Percentiles rank a stretch among this genome's conserved stretches.
Evolutionary conservation across 768 basidiomycete genomes (phyloP).

Genomic region (Imleria badia): DNA sequence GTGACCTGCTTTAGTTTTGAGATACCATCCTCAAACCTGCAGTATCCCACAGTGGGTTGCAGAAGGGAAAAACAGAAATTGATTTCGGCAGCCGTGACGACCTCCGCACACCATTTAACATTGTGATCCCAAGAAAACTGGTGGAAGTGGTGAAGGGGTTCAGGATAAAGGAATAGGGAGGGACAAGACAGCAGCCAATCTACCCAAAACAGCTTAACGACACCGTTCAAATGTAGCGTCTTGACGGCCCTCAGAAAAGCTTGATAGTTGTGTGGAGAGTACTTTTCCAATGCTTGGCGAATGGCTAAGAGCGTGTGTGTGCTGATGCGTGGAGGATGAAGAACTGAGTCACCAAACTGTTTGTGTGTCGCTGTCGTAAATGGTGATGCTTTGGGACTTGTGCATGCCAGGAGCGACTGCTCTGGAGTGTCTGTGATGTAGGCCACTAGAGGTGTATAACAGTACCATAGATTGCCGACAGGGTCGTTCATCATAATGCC

Average conservation of each 20-base stretch:
- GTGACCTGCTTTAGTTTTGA: too few species aligned
- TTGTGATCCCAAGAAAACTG: too few species aligned
- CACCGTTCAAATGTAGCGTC: not conserved
- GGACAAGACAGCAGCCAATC: not conserved
- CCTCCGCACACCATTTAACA: too few species aligned
- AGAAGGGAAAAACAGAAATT: not conserved
- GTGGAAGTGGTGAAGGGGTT: not conserved
- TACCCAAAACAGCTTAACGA: not conserved
- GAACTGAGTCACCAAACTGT: not conserved
- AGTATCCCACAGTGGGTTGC: not conserved
- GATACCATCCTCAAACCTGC: not conserved
- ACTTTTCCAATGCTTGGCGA: not conserved
- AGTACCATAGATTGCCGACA: slow-evolving; percentile 11
- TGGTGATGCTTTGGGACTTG: not conserved
- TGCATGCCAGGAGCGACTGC: not conserved
- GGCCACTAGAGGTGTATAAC: slow-evolving; percentile 29
- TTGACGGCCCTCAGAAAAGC: not conserved
- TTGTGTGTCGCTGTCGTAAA: not conserved
- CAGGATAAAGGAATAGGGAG: not conserved
- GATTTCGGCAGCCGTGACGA: not conserved
- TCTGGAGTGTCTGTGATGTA: slow-evolving; percentile 37
- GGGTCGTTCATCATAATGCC: slow-evolving; percentile 32
- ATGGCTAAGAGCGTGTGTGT: not conserved
- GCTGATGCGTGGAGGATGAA: not conserved
- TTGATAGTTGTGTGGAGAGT: not conserved